phyloP scores from a whole-genome alignment of 2,329 filamentous ascomycete genomes.

The Xylaria sp. region DNA sequence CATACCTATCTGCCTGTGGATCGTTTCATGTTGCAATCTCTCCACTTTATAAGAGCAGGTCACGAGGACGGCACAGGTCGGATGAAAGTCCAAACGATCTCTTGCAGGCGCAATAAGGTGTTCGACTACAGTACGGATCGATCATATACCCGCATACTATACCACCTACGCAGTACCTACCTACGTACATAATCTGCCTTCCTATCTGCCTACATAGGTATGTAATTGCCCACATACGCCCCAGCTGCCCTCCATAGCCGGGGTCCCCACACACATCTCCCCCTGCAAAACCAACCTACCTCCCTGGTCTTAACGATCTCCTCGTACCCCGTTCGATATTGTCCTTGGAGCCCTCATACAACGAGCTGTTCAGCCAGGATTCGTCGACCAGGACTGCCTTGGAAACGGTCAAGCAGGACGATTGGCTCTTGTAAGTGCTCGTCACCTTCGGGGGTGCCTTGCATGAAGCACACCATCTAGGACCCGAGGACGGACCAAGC shows the following conservation, averaged over 20 bases:
- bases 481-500: background rate
- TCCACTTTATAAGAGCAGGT: constrained; percentile 21
- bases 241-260: background rate
- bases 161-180: too few species aligned
- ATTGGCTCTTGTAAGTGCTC: constrained; percentile 2
- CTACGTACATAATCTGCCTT: background rate
- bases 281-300: constrained; percentile 16
- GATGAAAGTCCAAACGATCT: constrained; percentile 15
- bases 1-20: constrained; percentile 13
- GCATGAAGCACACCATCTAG: background rate
- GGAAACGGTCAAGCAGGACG: constrained; percentile 10
- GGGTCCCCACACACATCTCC: constrained; percentile 23
- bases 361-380: constrained; percentile 11
- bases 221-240: background rate
- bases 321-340: constrained; percentile 21
- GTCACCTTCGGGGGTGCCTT: background rate
- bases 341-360: constrained; percentile 21
- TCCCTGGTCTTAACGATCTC: constrained; percentile 10
- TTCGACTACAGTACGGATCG: too few species aligned
- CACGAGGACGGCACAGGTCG: constrained; percentile 17
- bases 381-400: constrained; percentile 14
- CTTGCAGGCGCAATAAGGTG: background rate
- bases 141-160: too few species aligned
- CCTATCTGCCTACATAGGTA: background rate
- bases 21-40: constrained; percentile 23